phyloP scores from a whole-genome alignment of 495 filamentous ascomycete species.

The Neurospora hispaniola region DNA sequence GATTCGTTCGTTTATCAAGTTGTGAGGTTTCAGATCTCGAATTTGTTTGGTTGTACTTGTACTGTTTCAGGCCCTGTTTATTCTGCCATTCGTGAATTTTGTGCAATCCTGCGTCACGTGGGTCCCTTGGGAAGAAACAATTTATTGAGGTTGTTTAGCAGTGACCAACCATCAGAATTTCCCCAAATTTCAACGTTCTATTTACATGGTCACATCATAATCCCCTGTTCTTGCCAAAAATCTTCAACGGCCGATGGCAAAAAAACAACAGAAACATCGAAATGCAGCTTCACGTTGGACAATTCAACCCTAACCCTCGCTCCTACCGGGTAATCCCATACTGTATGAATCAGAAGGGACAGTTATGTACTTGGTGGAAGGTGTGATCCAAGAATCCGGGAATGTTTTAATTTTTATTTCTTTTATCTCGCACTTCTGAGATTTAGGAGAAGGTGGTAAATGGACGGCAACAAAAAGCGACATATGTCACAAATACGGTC shows the following conservation, averaged over 20 bases:
- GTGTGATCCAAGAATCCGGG: no score
- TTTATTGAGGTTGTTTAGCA: not conserved
- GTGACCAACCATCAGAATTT: not conserved
- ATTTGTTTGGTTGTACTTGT: not conserved
- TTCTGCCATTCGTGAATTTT: not conserved
- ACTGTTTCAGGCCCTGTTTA: not conserved
- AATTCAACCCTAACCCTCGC: not conserved
- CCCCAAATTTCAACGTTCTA: not conserved
- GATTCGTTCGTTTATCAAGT: no score
- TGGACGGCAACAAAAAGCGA: no score
- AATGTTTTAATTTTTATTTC: no score
- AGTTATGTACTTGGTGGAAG: no score
- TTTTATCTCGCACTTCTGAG: no score
- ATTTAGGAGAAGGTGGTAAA: no score
- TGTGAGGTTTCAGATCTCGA: not conserved
- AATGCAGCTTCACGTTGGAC: not conserved
- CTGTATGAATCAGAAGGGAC: no score
- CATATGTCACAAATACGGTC: no score
- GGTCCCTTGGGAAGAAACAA: not conserved
- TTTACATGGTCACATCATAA: not conserved
- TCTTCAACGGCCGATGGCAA: not conserved
- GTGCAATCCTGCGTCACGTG: not conserved
- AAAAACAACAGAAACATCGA: not conserved
- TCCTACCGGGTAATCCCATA: no score
- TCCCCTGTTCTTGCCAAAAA: not conserved